Base-by-base conservation (phyloP, 192 early-diverging fungal species). In the Chytriomyces hyalinus region DNA sequence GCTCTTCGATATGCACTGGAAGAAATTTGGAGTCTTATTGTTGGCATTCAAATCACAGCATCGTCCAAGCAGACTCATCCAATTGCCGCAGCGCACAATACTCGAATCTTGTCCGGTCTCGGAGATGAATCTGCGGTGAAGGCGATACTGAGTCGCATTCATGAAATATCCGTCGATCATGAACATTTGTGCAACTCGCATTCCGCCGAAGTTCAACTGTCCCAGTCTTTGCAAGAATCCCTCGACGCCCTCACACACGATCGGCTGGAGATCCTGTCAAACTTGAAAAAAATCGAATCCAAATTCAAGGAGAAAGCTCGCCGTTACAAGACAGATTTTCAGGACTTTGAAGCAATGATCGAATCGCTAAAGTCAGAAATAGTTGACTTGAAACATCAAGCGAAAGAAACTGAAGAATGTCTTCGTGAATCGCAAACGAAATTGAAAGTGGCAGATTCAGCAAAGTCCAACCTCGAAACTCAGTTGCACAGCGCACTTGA, bases 251-350 rank as follows among this genome's bases (percentile, higher is more conserved):
- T 79, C 11, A 6, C 45, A 11, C n/a, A 79, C 61, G 78, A 79
- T 43, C 70, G 71, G 15, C 48, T 51, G 20, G 6, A 46, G 13
- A 48, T 45, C 7, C 63, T 67, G 3, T 10, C 17, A 10, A 73
- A 60, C 36, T n/a, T 79, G 10, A 70, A 74, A 28, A 79, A 74
- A 65, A 73, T 79, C 8, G 78, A 79, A 46, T 22, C 53, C 17
- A 73, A 67, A 67, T 74, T 79, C 70, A 73, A 67, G 22, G 78
- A 79, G 9, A 73, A 67, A 46, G 53, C 71, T 6, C 8, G 49
- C 6, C 64, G 59, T 22, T 65, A 53, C 49, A 65, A 74, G 20
- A 11, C 7, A 11, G 78, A 79, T 24, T 2, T 67, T 6, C 28
- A 44, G 7, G 10, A 48, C 6, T 48, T 79, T 6, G 53, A 69